phyloP scores from a whole-genome alignment of 2,329 filamentous ascomycete species.

The Penicillium sp. region DNA sequence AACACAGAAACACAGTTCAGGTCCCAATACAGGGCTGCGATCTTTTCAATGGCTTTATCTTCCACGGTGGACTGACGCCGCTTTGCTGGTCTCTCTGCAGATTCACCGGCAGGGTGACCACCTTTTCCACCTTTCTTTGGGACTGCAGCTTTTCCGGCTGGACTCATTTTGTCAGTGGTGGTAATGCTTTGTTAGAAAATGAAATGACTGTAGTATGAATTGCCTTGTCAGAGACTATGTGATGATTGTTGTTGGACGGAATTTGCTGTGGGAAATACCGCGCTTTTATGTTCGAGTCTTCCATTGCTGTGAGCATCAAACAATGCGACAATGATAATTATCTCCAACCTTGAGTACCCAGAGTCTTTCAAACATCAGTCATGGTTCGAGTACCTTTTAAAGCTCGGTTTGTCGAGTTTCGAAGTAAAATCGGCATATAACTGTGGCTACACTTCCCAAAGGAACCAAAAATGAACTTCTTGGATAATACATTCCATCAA shows the following conservation, averaged over 20 bases:
- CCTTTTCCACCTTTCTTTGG: no score
- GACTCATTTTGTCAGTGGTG: not conserved
- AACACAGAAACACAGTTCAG: constrained; percentile 15
- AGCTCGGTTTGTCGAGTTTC: not conserved
- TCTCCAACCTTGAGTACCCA: not conserved
- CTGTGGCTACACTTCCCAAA: no score
- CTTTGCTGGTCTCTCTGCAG: not conserved
- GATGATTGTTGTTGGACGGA: not conserved
- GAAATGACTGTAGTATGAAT: not conserved
- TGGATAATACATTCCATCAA: no score
- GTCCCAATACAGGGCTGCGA: constrained; percentile 22
- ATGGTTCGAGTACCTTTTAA: not conserved
- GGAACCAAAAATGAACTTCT: no score
- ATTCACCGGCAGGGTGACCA: no score
- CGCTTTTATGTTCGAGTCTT: not conserved
- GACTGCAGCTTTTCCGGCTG: no score
- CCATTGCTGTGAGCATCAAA: not conserved
- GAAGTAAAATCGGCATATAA: not conserved
- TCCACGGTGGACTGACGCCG: not conserved
- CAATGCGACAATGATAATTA: not conserved
- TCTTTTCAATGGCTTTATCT: not conserved
- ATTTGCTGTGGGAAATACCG: not conserved
- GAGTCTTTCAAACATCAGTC: not conserved
- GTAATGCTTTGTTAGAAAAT: not conserved
- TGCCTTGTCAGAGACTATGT: not conserved